Evolutionary conservation across 2,329 filamentous ascomycete species (phyloP).

Genomic region (Microcyclospora pomicola): DNA sequence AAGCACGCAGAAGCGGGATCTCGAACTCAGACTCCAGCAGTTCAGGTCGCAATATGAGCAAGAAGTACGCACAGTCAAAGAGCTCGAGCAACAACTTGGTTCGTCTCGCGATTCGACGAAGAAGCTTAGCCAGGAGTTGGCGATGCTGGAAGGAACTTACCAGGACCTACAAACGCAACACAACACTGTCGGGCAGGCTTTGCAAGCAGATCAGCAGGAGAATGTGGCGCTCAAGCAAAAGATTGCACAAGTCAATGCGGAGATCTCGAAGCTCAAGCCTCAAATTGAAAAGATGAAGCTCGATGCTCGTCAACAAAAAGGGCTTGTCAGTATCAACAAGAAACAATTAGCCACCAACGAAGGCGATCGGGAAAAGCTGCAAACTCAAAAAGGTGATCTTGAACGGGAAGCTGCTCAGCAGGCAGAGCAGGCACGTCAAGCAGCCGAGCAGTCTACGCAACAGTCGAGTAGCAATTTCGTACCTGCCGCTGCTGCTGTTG

Average conservation of each 20-base stretch:
- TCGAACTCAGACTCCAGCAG: conserved; percentile 77
- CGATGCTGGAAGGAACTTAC: conserved; percentile 65
- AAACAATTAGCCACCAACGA: conserved; percentile 90
- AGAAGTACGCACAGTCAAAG: conserved; percentile 74
- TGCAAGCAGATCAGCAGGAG: conserved; percentile 81
- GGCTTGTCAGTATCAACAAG: conserved; percentile 93
- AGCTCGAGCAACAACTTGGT: conserved; percentile 69
- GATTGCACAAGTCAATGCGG: conserved; percentile 68
- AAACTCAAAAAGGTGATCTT: conserved; percentile 62
- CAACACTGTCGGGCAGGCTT: conserved; percentile 55
- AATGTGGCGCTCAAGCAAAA: conserved; percentile 75
- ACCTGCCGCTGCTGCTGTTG: conserved; percentile 3
- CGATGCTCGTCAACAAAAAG: conserved; percentile 88
- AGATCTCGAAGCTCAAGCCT: conserved; percentile 72
- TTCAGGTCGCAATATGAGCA: conserved; percentile 83
- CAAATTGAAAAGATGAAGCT: conserved; percentile 86
- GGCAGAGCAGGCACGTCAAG: conserved; percentile 8
- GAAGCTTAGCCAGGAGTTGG: conserved; percentile 72
- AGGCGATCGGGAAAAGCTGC: conserved; percentile 74
- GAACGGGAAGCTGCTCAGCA: conserved; percentile 34
- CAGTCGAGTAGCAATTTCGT: conserved; percentile 1
- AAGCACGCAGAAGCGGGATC: conserved; percentile 77
- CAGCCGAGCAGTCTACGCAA: conserved; percentile 2
- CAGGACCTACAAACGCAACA: conserved; percentile 75
- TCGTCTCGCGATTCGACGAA: conserved; percentile 65